These are phyloP conservation scores for Pleurotus pulmonarius DNA, from an alignment of 768 basidiomycete species.

Conservation along the genomic window DNA sequence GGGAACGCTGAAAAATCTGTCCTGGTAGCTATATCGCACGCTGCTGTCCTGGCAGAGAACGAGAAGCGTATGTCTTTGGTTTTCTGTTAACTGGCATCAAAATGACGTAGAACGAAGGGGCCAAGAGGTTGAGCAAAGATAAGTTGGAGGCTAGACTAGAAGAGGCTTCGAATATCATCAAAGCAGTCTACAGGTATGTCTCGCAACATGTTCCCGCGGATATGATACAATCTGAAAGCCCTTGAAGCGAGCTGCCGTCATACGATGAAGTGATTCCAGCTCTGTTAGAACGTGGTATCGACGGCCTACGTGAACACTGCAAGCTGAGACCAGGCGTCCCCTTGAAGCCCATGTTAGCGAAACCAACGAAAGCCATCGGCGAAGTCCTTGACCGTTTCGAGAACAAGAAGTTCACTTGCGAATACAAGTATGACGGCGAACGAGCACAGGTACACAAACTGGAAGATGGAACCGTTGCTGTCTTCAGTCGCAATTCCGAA, in stretches of 20 bases:
- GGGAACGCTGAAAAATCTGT: constrained; percentile 96
- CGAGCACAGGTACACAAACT: constrained; percentile 93
- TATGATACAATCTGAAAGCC: constrained; percentile 1
- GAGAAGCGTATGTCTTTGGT: constrained; percentile 43
- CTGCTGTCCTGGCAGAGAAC: constrained; percentile 77
- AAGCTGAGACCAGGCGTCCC: constrained; percentile 95
- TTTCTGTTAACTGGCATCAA: constrained; percentile 5
- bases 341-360: constrained; percentile 97
- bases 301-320: constrained; percentile 66
- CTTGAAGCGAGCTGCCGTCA: constrained; percentile 77
- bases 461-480: constrained; percentile 76
- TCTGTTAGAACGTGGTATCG: constrained; percentile 74
- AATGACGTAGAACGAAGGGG: constrained; percentile 35
- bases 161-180: constrained; percentile 72
- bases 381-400: constrained; percentile 98
- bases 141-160: constrained; percentile 71
- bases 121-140: constrained; percentile 73
- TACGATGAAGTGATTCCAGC: constrained; percentile 94
- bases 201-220: background rate
- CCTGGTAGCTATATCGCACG: constrained; percentile 92
- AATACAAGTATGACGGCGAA: constrained; percentile 99
- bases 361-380: constrained; percentile 97
- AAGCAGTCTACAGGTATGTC: constrained; percentile 86
- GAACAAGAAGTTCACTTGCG: constrained; percentile 92
- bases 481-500: constrained; percentile 97